Conservation (phyloP, 2,329 filamentous ascomycete species). For the Diaporthe sp. region DNA sequence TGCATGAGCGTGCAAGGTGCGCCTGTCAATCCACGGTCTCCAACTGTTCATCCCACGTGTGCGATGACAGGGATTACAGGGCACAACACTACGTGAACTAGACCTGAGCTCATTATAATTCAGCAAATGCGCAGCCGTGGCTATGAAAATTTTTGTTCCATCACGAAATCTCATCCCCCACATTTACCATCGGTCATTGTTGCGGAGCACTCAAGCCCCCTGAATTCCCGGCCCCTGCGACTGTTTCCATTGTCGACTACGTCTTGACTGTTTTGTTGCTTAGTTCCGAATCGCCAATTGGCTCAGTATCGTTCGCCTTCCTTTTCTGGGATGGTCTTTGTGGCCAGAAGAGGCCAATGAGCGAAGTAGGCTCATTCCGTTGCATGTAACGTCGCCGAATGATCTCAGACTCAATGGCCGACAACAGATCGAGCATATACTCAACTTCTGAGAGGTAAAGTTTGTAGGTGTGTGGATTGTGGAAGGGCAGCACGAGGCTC, state of each 20-base stretch:
- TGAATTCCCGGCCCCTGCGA: neutral
- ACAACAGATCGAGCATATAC: neutral
- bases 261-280: neutral
- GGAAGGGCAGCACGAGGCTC: neutral
- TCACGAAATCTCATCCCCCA: neutral
- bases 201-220: too few relatives aligned
- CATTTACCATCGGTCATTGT: neutral
- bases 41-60: constrained; percentile 28
- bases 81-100: neutral
- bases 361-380: too few relatives aligned
- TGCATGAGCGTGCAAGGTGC: neutral
- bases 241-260: neutral
- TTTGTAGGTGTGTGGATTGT: neutral
- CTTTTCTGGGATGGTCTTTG: neutral
- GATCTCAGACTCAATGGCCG: neutral
- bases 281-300: neutral
- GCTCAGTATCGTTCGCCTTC: neutral
- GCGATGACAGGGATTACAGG: neutral
- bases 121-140: neutral
- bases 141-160: neutral
- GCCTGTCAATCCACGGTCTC: neutral
- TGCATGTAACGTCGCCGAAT: neutral
- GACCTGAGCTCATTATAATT: neutral
- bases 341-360: neutral
- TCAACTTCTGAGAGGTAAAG: too few relatives aligned